Percentiles rank a stretch among this genome's conserved stretches.
Conservation (phyloP, 2,329 filamentous ascomycete genomes). For the Parafenestella ontariensis region DNA sequence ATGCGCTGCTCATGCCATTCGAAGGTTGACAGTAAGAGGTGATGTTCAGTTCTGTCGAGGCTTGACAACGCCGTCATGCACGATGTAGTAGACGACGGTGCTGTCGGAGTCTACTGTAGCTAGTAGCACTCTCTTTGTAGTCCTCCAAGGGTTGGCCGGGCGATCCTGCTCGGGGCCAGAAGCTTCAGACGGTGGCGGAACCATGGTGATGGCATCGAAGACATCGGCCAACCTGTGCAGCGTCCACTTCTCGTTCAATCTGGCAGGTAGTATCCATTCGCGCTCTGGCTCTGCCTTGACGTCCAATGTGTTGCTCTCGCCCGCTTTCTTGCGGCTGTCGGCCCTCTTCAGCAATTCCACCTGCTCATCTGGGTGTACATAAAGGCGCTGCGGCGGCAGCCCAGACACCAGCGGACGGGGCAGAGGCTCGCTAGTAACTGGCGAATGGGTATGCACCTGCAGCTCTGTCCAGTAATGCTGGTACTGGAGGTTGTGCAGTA, state of each 20-base stretch:
- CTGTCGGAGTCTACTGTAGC: conserved; percentile 81
- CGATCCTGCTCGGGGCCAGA: conserved; percentile 13
- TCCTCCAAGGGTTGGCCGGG: conserved; percentile 51
- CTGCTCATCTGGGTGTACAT: conserved; percentile 84
- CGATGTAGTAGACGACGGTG: conserved; percentile 82
- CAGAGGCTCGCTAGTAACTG: conserved; percentile 50
- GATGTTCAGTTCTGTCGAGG: conserved; percentile 74
- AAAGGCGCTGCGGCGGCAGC: conserved; percentile 74
- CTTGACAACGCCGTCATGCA: conserved; percentile 88
- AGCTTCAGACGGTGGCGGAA: conserved; percentile 50
- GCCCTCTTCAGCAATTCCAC: conserved; percentile 71
- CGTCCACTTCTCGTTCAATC: conserved; percentile 76
- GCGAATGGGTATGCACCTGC: conserved; percentile 59
- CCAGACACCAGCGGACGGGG: conserved; percentile 73
- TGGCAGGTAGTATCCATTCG: conserved; percentile 80
- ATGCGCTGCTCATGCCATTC: neutral
- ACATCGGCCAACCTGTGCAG: conserved; percentile 70
- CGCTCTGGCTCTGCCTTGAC: conserved; percentile 52
- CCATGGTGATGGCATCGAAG: conserved; percentile 64
- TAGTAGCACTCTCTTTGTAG: conserved; percentile 72
- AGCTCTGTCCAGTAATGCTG: conserved; percentile 78
- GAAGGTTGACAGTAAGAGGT: neutral
- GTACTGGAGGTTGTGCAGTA: conserved; percentile 74
- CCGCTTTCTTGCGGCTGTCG: conserved; percentile 54
- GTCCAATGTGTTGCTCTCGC: conserved; percentile 49